Conservation (phyloP, 768 basidiomycete genomes). For the Serendipita sp. region DNA sequence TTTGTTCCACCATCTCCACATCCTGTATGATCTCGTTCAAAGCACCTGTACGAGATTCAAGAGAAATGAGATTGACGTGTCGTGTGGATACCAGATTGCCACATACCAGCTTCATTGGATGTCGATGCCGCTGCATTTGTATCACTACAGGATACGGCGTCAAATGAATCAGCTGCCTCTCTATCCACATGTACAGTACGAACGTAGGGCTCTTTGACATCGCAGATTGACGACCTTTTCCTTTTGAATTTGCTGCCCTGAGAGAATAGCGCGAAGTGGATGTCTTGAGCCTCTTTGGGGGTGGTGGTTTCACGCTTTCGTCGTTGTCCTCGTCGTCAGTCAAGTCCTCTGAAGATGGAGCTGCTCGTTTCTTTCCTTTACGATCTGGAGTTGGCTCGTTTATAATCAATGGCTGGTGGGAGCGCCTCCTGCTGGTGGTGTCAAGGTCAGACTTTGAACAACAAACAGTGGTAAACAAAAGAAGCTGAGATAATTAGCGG, state of each 20-base stretch:
- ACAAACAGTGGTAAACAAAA: too few relatives aligned
- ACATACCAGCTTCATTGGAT: background rate
- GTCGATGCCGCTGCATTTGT: background rate
- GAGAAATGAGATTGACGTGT: background rate
- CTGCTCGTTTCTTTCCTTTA: slow-evolving; percentile 78
- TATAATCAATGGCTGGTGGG: background rate
- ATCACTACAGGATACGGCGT: background rate
- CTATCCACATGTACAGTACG: background rate
- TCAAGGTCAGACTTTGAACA: too few relatives aligned
- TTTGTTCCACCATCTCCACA: too few relatives aligned
- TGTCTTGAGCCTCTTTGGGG: background rate
- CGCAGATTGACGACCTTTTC: slow-evolving; percentile 27
- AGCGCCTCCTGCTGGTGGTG: background rate
- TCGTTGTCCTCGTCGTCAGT: background rate
- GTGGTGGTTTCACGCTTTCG: slow-evolving; percentile 9
- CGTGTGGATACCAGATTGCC: too few relatives aligned
- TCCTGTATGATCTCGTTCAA: too few relatives aligned
- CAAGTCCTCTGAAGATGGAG: slow-evolving; percentile 50
- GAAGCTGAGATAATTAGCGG: background rate
- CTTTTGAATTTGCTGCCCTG: slow-evolving; percentile 4
- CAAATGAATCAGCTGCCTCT: background rate
- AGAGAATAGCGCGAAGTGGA: slow-evolving; percentile 9
- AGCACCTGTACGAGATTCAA: background rate
- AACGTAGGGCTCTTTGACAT: slow-evolving; percentile 40
- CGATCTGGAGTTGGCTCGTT: background rate